Base-by-base conservation (phyloP, 2,329 filamentous ascomycete genomes). In the Ascochyta koolunga region DNA sequence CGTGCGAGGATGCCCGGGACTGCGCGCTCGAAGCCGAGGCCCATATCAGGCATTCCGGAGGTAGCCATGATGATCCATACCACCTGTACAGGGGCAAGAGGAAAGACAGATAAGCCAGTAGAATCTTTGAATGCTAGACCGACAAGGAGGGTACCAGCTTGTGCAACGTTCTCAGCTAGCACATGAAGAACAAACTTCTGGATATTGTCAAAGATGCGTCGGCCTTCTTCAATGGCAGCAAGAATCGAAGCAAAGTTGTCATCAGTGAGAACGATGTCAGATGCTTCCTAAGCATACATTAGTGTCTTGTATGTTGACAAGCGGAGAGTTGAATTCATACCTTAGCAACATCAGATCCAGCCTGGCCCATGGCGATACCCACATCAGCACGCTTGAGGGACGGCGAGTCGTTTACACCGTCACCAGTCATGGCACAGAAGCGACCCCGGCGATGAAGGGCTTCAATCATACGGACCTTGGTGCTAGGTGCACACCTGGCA, bases 11-110 rank as follows among this genome's bases (percentile, higher is more conserved):
- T 87, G 68, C 93, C 89, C 2, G 84, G 82, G 0, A 87, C 85
- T 0, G 90, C 90, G 38, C 82, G 78, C 74, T 96, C 91, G 62
- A 91, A 88, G 18, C 91, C 91, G 1, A 96, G 84, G 37, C 91
- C 92, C 78, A 96, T 95, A 54, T 93, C 92, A 1, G 53, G 53
- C 73, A 95, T 86, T 6, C 88, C 90, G 35, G 90, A 93, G 0
- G 92, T 96, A 50, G 95, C 84, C 89, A 96, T 93, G 75, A 96
- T 96, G 73, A 96, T 91, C 91, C 91, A 96, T 54, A 96, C 83
- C 59, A 96, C 93, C 66, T 96, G 88, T 10, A 96, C 86, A 0
- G 92, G 91, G 0, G 90, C 86, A 38, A 96, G 84, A 4, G 91
- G 92, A 73, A 96, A 96, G 9, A 96, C 91, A 0, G 91, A 95